Conservation (phyloP, 371 early-diverging fungal species). For the Syncephalastrum sp. region DNA sequence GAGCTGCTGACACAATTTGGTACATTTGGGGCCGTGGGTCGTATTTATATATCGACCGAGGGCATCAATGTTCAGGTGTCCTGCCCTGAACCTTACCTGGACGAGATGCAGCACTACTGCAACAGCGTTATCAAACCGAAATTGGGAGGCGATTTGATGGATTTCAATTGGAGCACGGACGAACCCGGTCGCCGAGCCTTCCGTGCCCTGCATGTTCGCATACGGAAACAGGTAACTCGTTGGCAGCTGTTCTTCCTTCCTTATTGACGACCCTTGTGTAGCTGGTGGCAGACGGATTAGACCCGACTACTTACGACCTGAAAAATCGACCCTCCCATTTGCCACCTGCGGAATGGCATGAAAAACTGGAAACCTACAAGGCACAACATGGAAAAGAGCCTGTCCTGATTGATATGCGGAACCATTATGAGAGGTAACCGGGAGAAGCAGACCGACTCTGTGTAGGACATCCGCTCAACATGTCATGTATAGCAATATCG, state of each 20-base stretch:
- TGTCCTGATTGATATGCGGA: constrained; percentile 80
- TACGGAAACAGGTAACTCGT: constrained; percentile 57
- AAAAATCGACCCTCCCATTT: constrained; percentile 67
- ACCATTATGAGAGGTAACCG: constrained; percentile 68
- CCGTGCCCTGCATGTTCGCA: constrained; percentile 71
- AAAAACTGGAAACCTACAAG: constrained; percentile 29
- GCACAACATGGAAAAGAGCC: constrained; percentile 41
- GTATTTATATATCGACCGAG: constrained; percentile 76
- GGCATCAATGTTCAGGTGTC: constrained; percentile 87
- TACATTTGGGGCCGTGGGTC: constrained; percentile 62
- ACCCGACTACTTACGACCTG: constrained; percentile 55
- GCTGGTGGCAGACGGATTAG: constrained; percentile 68
- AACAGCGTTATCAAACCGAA: constrained; percentile 22
- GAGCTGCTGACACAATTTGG: constrained; percentile 48
- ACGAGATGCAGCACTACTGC: constrained; percentile 40
- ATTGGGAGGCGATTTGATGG: constrained; percentile 44
- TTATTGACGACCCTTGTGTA: constrained; percentile 11
- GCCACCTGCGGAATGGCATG: constrained; percentile 70
- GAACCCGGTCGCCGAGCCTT: constrained; percentile 55
- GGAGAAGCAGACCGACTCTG: constrained; percentile 3
- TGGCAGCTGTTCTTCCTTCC: too few relatives aligned
- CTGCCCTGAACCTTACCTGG: constrained; percentile 55
- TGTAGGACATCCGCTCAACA: too few relatives aligned
- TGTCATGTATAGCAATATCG: constrained; percentile 51
- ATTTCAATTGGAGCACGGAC: constrained; percentile 71